These are phyloP conservation scores for Peniophora sp. DNA, from an alignment of 1,284 basidiomycete species.

Conservation along the genomic window DNA sequence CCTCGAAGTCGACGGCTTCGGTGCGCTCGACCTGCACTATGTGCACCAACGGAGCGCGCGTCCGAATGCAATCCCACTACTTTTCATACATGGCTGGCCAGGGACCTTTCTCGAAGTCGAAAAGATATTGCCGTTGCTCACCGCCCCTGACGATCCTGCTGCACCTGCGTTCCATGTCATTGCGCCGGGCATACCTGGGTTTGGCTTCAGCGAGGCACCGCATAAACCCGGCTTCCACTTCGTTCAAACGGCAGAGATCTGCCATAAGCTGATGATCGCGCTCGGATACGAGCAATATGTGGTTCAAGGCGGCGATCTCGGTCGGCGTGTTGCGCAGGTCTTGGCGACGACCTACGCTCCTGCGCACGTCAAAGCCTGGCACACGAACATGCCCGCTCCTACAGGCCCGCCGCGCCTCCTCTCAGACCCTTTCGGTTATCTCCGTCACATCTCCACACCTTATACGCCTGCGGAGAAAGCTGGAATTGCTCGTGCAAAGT, in stretches of 20 bases:
- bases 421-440: conserved; percentile 17
- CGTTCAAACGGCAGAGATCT: neutral
- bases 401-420: conserved; percentile 14
- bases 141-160: conserved; percentile 7
- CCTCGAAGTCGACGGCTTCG: conserved; percentile 28
- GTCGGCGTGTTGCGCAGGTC: conserved; percentile 23
- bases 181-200: conserved; percentile 34
- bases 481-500: conserved; percentile 12
- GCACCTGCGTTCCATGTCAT: conserved; percentile 36
- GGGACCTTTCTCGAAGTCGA: conserved; percentile 35
- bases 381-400: conserved; percentile 19
- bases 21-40: conserved; percentile 30
- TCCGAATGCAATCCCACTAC: conserved; percentile 31
- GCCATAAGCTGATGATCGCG: conserved; percentile 33
- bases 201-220: conserved; percentile 25
- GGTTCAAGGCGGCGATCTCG: conserved; percentile 38
- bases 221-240: conserved; percentile 25
- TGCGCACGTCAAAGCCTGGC: conserved; percentile 25
- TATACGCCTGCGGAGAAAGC: conserved; percentile 13
- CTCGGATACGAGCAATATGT: conserved; percentile 40
- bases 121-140: conserved; percentile 23
- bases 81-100: conserved; percentile 42
- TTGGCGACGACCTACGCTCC: conserved; percentile 20
- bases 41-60: conserved; percentile 16
- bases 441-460: conserved; percentile 16